Percentiles rank a stretch among this genome's conserved stretches.
phyloP scores from a whole-genome alignment of 257 asterid genomes.

The Capsicum pubescens region DNA sequence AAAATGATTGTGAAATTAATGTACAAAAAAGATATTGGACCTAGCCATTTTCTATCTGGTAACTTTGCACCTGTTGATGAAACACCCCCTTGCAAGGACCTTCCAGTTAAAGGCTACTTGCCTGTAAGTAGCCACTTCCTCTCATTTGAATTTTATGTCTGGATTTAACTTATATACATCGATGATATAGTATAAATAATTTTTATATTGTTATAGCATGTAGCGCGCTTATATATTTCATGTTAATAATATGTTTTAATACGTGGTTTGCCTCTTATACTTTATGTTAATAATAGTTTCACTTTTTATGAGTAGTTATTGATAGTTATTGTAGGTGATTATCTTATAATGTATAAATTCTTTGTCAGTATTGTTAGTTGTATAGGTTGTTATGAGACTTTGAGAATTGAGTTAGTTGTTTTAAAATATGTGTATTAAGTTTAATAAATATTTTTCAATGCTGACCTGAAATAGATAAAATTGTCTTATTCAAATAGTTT shows the following conservation, averaged over 20 bases:
- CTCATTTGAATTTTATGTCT: background rate
- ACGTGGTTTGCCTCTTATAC: background rate
- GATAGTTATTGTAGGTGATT: background rate
- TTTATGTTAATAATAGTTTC: background rate
- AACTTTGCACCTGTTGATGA: constrained; percentile 6
- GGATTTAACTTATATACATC: background rate
- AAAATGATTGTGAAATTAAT: constrained; percentile 9
- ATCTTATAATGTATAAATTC: background rate
- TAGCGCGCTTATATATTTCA: background rate
- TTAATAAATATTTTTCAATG: background rate
- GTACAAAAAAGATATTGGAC: background rate
- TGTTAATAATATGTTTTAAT: background rate
- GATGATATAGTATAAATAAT: background rate
- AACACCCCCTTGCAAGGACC: constrained; percentile 24
- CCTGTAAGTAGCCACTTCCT: background rate
- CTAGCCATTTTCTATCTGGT: constrained; percentile 11
- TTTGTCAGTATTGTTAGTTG: background rate
- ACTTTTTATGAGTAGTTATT: background rate
- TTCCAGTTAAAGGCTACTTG: constrained; percentile 14
- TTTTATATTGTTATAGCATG: background rate
- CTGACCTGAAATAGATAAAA: background rate
- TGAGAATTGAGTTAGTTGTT: background rate
- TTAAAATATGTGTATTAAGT: background rate
- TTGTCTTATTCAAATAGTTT: background rate
- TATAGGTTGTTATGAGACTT: background rate